A percentile compares a stretch with the other conserved stretches of the same genome.
Conservation (phyloP, 2,329 filamentous ascomycete genomes). For the Elsinoe perseae region DNA sequence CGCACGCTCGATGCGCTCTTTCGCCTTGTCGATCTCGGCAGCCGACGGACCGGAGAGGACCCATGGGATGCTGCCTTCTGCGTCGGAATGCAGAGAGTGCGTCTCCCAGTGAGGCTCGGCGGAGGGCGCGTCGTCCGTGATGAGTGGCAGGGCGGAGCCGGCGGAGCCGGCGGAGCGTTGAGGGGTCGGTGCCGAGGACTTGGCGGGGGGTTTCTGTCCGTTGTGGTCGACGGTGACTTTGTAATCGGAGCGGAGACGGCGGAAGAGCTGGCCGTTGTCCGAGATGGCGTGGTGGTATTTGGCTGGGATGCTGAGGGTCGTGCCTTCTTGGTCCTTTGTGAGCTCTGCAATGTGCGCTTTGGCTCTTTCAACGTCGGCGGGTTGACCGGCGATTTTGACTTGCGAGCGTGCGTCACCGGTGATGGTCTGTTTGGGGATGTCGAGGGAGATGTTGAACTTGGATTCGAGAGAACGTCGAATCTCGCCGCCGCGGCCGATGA, state of each 20-base stretch:
- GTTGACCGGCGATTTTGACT: constrained; percentile 76
- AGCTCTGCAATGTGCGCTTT: constrained; percentile 75
- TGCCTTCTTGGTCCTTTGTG: constrained; percentile 78
- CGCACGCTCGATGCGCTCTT: constrained; percentile 62
- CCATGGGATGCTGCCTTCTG: constrained; percentile 66
- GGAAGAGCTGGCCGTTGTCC: constrained; percentile 91
- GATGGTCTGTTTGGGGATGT: constrained; percentile 71
- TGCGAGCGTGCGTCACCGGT: constrained; percentile 68
- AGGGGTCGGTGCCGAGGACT: constrained; percentile 46
- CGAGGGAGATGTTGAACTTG: constrained; percentile 76
- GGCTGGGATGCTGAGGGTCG: constrained; percentile 76
- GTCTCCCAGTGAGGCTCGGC: constrained; percentile 73
- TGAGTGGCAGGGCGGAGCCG: constrained; percentile 66
- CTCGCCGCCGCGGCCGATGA: constrained; percentile 90
- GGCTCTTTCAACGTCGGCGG: constrained; percentile 71
- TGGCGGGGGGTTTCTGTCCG: constrained; percentile 67
- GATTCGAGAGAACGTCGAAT: constrained; percentile 76
- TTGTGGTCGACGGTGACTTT: constrained; percentile 88
- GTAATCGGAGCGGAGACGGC: constrained; percentile 74
- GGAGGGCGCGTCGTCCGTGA: constrained; percentile 67
- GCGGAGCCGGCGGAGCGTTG: constrained; percentile 51
- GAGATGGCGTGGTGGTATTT: constrained; percentile 75
- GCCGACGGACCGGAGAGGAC: constrained; percentile 64
- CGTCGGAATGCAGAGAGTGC: constrained; percentile 66
- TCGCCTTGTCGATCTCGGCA: constrained; percentile 76